Base-by-base conservation (phyloP, 306 rosid genomes). In the Sphenostylis stenocarpa region DNA sequence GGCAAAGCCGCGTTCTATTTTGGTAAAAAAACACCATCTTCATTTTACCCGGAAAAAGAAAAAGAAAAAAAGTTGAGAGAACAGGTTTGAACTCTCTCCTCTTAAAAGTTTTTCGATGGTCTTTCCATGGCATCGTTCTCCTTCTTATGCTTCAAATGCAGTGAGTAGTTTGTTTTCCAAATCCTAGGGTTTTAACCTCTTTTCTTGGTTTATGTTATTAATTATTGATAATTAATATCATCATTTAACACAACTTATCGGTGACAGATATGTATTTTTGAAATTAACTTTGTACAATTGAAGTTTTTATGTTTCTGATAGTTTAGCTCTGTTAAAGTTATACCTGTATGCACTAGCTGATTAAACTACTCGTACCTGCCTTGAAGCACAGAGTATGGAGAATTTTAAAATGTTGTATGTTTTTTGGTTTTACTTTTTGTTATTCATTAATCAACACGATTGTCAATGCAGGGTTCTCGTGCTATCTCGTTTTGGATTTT, bases 11-110 rank as follows among this genome's bases (percentile, higher is more conserved):
- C 68, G 24, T 63, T 79, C 69, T 29, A 66, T 75, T 86, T 82
- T 60, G 88, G 89, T 24, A 86, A 86, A 83, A n/a, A 34, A 67
- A 1, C 17, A 69, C 83, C 71, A 43, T 9, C 17, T 28, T 19
- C 57, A 17, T 78, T 82, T 82, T 67, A 82, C 67, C 80, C 1
- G 4, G 6, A 23, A 24, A n/a, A 49, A 6, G 76, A 66, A 57
- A 79, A 85, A 84, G 69, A 31, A 17, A 41, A 34, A 57, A 19
- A 57, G 20, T 57, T 11, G 11, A 28, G 31, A 55, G 15, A 72
- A 72, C 79, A 79, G 93, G 89, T 91, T 85, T 70, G 56, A 29
- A 58, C 79, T 77, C 72, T 73, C 62, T 61, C 34, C 53, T 55
- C n/a, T n/a, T n/a, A n/a, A n/a, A n/a, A n/a, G n/a, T n/a, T n/a